phyloP scores from a whole-genome alignment of 2,329 filamentous ascomycete species.

The Zalaria obscura region DNA sequence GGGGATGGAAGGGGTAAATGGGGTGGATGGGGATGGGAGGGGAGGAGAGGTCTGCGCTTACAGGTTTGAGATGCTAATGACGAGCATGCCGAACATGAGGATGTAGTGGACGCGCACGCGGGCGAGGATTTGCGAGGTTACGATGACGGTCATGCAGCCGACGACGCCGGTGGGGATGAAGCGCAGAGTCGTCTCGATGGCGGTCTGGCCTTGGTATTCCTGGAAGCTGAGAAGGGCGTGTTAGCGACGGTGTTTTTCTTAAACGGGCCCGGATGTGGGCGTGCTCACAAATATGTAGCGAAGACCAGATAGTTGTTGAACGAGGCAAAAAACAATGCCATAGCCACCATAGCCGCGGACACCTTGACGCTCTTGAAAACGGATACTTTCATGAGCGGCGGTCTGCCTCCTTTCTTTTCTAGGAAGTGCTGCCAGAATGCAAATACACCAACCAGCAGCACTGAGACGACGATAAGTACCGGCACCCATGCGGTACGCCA shows the following conservation, averaged over 20 bases:
- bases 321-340: conserved; percentile 50
- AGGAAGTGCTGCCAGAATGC: conserved; percentile 47
- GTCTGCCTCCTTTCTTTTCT: conserved; percentile 34
- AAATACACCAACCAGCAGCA: conserved; percentile 43
- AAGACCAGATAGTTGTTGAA: conserved; percentile 58
- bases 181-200: conserved; percentile 53
- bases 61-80: conserved; percentile 40
- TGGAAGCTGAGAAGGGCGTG: conserved; percentile 36
- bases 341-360: conserved; percentile 48
- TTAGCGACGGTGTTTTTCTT: neutral
- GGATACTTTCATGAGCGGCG: conserved; percentile 52
- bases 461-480: conserved; percentile 41
- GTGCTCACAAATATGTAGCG: conserved; percentile 43
- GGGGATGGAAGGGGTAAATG: conserved; percentile 52
- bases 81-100: conserved; percentile 42
- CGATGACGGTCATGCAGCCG: conserved; percentile 42
- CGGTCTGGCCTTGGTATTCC: conserved; percentile 45
- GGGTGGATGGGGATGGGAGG: neutral
- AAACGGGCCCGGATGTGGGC: no score
- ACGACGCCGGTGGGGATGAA: conserved; percentile 53
- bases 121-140: conserved; percentile 42
- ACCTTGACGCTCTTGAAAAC: conserved; percentile 48
- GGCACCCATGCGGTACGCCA: conserved; percentile 52
- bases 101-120: conserved; percentile 45
- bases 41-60: neutral